A percentile compares a stretch with the other conserved stretches of the same genome.
These are phyloP conservation scores for Geotrichum armillariae DNA, from an alignment of 1,139 yeast genomes.

Conservation along the genomic window DNA sequence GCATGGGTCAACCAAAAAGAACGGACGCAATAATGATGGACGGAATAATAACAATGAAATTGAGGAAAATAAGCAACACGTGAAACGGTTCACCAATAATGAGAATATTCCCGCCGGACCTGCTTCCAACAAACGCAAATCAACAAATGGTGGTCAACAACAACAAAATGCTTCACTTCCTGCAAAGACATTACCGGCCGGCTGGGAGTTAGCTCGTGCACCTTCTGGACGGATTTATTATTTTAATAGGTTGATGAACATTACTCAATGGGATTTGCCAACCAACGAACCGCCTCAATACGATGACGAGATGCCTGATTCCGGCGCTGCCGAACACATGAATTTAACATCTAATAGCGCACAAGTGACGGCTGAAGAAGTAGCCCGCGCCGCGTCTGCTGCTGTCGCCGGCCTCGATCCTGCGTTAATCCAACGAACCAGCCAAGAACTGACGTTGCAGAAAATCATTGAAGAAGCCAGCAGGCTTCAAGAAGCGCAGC, in stretches of 20 bases:
- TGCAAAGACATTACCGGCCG: conserved; percentile 34
- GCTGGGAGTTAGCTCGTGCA: conserved; percentile 42
- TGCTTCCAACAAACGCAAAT: conserved; percentile 1
- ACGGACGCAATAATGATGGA: conserved; percentile 14
- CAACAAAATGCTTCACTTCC: neutral
- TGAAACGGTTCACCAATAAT: conserved; percentile 1
- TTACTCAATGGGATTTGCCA: conserved; percentile 65
- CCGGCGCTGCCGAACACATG: conserved; percentile 23
- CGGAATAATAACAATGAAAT: neutral
- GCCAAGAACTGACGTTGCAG: conserved; percentile 35
- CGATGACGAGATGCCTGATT: conserved; percentile 1
- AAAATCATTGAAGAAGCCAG: conserved; percentile 47
- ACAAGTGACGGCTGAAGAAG: conserved; percentile 20
- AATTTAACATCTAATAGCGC: conserved; percentile 22
- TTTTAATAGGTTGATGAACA: conserved; percentile 49
- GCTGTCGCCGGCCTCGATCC: neutral
- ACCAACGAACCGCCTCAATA: neutral
- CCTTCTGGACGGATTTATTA: conserved; percentile 47
- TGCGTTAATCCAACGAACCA: conserved; percentile 15
- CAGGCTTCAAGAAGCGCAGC: conserved; percentile 31
- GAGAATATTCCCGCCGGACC: conserved; percentile 10
- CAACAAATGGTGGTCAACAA: neutral
- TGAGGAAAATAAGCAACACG: conserved; percentile 5
- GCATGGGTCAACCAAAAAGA: conserved; percentile 5
- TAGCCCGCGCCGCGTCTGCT: conserved; percentile 27